These are phyloP conservation scores for Nakaseomyces uthaithaninus DNA, from an alignment of 1,139 yeast genomes.

Conservation along the genomic window DNA sequence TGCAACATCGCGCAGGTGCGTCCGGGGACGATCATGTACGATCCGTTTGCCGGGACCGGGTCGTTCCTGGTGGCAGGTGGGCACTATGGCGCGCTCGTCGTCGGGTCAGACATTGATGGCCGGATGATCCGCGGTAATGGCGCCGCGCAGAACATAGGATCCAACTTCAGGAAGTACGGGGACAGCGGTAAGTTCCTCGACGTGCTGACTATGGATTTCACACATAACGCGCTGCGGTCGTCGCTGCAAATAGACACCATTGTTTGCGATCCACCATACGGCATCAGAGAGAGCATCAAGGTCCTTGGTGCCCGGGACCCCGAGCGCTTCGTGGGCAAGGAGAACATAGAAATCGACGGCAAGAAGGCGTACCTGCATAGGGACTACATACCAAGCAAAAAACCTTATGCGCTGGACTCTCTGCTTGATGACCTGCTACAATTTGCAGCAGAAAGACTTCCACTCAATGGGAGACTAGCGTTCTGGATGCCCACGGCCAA, in stretches of 20 bases:
- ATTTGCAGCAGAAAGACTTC: conserved; percentile 66
- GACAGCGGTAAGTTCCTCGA: conserved; percentile 57
- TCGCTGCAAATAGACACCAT: conserved; percentile 66
- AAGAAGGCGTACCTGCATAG: conserved; percentile 65
- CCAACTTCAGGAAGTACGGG: conserved; percentile 71
- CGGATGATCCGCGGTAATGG: conserved; percentile 71
- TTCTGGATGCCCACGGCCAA: conserved; percentile 99
- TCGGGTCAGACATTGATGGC: conserved; percentile 90
- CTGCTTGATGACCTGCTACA: conserved; percentile 66
- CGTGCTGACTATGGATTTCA: conserved; percentile 86
- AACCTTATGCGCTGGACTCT: conserved; percentile 73
- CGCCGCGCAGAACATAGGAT: conserved; percentile 39
- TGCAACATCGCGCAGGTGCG: conserved; percentile 77
- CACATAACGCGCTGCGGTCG: conserved; percentile 71
- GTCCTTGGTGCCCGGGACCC: conserved; percentile 80
- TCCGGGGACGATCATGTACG: conserved; percentile 64
- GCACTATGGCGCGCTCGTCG: conserved; percentile 67
- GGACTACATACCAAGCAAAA: conserved; percentile 89
- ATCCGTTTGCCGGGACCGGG: conserved; percentile 97
- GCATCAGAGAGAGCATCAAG: conserved; percentile 90
- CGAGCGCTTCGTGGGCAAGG: conserved; percentile 52
- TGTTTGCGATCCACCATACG: conserved; percentile 96
- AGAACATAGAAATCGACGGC: conserved; percentile 64
- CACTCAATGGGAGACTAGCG: conserved; percentile 68
- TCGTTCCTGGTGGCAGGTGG: conserved; percentile 88